These are phyloP conservation scores for Hypomontagnella monticulosa DNA, from an alignment of 495 filamentous ascomycete species.

Conservation along the genomic window DNA sequence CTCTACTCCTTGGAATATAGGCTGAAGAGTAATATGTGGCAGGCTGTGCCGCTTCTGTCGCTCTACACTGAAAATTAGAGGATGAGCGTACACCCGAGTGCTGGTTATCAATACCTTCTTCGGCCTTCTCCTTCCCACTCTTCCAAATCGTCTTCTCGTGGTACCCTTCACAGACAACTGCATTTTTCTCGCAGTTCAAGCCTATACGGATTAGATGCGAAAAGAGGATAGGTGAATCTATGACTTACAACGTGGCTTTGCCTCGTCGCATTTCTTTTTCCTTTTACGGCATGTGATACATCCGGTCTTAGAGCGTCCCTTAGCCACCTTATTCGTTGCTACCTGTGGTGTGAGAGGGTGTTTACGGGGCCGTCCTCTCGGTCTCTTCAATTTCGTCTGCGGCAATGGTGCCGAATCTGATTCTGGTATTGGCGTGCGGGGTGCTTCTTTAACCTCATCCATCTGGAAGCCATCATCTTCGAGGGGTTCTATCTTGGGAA, in stretches of 20 bases:
- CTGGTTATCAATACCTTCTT: conserved; percentile 68
- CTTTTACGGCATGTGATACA: conserved; percentile 91
- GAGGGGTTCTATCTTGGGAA: conserved; percentile 58
- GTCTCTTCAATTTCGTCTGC: conserved; percentile 60
- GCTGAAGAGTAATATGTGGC: conserved; percentile 72
- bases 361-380: conserved; percentile 85
- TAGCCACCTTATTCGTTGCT: conserved; percentile 71
- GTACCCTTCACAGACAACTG: conserved; percentile 91
- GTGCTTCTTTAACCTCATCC: conserved; percentile 57
- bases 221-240: background rate
- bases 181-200: conserved; percentile 92
- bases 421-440: conserved; percentile 43
- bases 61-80: conserved; percentile 53
- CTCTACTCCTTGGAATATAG: conserved; percentile 87
- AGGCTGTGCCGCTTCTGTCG: conserved; percentile 54
- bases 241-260: conserved; percentile 81
- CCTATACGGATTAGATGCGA: conserved; percentile 58
- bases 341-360: conserved; percentile 69
- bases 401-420: conserved; percentile 26
- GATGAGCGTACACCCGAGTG: conserved; percentile 37
- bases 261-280: conserved; percentile 98
- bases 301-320: conserved; percentile 92
- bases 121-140: conserved; percentile 78
- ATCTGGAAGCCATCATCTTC: conserved; percentile 60
- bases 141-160: conserved; percentile 89